Conservation (phyloP, 139 green algal species). For the Raphidocelis subcapitata region DNA sequence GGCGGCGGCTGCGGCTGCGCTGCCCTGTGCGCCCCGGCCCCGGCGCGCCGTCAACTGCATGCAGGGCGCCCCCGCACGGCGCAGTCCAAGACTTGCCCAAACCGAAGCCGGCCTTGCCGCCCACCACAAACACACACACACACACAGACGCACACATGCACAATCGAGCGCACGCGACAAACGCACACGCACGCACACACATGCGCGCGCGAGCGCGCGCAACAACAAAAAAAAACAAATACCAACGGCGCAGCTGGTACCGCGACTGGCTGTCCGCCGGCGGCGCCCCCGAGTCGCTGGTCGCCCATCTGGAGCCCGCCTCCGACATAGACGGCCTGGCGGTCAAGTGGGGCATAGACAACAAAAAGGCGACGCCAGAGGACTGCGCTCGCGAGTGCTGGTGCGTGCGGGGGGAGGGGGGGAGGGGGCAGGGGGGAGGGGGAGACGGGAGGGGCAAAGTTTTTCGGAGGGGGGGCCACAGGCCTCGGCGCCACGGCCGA, state of each 20-base stretch:
- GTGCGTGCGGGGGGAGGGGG: background rate
- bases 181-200: background rate
- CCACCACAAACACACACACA: background rate
- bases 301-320: constrained; percentile 38
- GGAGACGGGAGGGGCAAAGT: background rate
- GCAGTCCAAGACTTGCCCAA: no score
- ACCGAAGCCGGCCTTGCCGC: background rate
- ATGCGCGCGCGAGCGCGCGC: constrained; percentile 26
- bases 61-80: background rate
- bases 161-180: constrained; percentile 10
- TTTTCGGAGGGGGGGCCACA: background rate
- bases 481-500: background rate
- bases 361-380: constrained; percentile 62
- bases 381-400: constrained; percentile 64
- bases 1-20: background rate
- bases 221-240: background rate
- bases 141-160: constrained; percentile 16
- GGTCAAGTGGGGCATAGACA: constrained; percentile 77
- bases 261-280: background rate
- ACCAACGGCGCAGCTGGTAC: background rate
- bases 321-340: constrained; percentile 76
- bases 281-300: background rate
- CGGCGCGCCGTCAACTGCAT: constrained; percentile 14
- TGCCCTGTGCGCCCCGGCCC: no score
- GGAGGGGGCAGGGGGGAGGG: background rate